These are phyloP conservation scores for Pythium diclinum DNA, from an alignment of 352 stramenopile genomes.

Conservation along the genomic window DNA sequence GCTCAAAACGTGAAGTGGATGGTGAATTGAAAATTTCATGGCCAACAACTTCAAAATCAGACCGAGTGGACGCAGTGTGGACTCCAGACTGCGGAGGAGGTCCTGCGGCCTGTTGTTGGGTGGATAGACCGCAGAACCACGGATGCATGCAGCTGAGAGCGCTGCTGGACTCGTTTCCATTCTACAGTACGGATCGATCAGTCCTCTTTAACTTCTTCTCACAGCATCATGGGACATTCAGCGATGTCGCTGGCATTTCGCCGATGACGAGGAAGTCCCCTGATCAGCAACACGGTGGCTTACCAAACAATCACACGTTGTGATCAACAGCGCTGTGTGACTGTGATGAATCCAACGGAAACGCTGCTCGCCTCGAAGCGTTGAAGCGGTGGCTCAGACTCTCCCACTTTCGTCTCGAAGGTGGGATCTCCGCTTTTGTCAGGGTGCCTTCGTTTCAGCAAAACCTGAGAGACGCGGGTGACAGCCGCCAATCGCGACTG, in stretches of 20 bases:
- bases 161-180: too few relatives aligned
- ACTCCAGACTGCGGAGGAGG: too few relatives aligned
- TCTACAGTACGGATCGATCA: too few relatives aligned
- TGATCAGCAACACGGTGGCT: not conserved
- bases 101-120: too few relatives aligned
- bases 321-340: not conserved
- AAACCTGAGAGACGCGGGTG: not conserved
- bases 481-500: constrained; percentile 4
- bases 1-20: constrained; percentile 3
- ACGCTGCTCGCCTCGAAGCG: not conserved
- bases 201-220: not conserved
- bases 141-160: not conserved
- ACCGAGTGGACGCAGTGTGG: not conserved
- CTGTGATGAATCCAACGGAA: not conserved
- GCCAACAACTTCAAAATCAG: not conserved
- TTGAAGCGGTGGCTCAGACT: not conserved
- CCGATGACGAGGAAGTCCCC: not conserved
- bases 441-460: constrained; percentile 2
- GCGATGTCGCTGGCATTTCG: not conserved
- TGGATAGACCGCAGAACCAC: not conserved
- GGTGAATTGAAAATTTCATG: not conserved
- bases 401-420: constrained; percentile 2
- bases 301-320: not conserved
- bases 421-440: not conserved
- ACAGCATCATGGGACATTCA: not conserved